Evolutionary conservation across 306 rosid species (phyloP), one percentile per base, ranked within the genome.

Genomic region (Prunus persica): DNA sequence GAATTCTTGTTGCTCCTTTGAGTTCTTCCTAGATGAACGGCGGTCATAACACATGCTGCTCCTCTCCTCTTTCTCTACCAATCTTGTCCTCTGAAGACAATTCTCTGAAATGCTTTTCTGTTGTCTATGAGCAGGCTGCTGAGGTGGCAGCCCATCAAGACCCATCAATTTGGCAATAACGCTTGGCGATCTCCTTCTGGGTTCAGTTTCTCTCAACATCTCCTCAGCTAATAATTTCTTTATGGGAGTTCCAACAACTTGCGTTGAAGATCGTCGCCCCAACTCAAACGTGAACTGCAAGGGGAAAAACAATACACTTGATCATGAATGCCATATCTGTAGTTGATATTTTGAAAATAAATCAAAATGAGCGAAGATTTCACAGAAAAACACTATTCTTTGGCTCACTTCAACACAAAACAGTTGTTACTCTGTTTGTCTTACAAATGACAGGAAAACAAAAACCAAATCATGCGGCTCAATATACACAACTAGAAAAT

Each of bases 131-230:
- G 74, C 19, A 77, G 88, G 74, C 80, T 87, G 93, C 83, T 85
- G 89, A 67, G 80, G 82, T 0, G 96, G 97, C 81, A 95, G 61
- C 76, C 92, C 97, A 64, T 95, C 99, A 65, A 95, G 97, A 78
- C 99, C 99, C 99, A 95, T 95, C 93, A 95, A 86, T 81, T 87
- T 91, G 61, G 99, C 97, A 82, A 95, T 78, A 65, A 93, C 91
- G 81, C 92, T 87, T 0, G 97, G 96, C 2, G 96, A 73, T 72
- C 91, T 86, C 86, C 96, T 88, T 73, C 86, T 88, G 55, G 86
- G 79, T 73, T 90, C 91, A 34, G 80, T 54, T 73, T 82, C 91
- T 60, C 75, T 82, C 0, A 82, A 64, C 97, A 95, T 95, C 86
- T 92, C 99, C 68, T 89, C 86, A 15, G 92, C 92, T 72, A 91